Evolutionary conservation across 345 rosid species (phyloP).

Genomic region (Citrus unshiu): DNA sequence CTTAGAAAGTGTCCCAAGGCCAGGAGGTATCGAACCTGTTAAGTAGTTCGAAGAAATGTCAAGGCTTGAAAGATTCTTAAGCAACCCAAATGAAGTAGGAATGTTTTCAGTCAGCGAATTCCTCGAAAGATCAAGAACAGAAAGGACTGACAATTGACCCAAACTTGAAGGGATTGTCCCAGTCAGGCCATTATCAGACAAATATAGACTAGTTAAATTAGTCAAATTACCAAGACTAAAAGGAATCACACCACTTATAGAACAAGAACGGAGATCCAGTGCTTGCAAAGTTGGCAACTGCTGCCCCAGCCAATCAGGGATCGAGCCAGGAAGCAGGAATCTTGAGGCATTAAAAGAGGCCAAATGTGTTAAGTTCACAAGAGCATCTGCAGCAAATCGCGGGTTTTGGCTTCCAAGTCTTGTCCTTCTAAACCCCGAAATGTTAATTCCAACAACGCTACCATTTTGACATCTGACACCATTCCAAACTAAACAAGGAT

Average conservation of each 20-base stretch:
- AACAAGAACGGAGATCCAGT: constrained; percentile 87
- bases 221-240: constrained; percentile 65
- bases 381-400: constrained; percentile 66
- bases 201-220: constrained; percentile 49
- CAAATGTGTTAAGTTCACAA: constrained; percentile 60
- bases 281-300: constrained; percentile 49
- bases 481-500: constrained; percentile 72
- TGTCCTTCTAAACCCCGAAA: constrained; percentile 88
- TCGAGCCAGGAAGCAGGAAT: constrained; percentile 66
- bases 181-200: constrained; percentile 54
- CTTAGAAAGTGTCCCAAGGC: constrained; percentile 47
- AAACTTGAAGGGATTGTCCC: constrained; percentile 64
- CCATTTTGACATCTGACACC: constrained; percentile 70
- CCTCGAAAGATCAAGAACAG: constrained; percentile 59
- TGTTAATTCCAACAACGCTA: constrained; percentile 60
- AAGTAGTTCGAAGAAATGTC: constrained; percentile 77
- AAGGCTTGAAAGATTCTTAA: constrained; percentile 53
- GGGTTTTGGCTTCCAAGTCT: constrained; percentile 76
- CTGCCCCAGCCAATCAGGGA: constrained; percentile 81
- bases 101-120: constrained; percentile 65
- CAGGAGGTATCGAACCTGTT: constrained; percentile 57
- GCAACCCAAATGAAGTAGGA: constrained; percentile 57
- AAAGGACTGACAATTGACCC: constrained; percentile 51
- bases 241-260: constrained; percentile 60
- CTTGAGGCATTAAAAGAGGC: constrained; percentile 73